Evolutionary conservation across 768 basidiomycete genomes (phyloP), one percentile per base, ranked within the genome.

Genomic region (Boletus sp.): DNA sequence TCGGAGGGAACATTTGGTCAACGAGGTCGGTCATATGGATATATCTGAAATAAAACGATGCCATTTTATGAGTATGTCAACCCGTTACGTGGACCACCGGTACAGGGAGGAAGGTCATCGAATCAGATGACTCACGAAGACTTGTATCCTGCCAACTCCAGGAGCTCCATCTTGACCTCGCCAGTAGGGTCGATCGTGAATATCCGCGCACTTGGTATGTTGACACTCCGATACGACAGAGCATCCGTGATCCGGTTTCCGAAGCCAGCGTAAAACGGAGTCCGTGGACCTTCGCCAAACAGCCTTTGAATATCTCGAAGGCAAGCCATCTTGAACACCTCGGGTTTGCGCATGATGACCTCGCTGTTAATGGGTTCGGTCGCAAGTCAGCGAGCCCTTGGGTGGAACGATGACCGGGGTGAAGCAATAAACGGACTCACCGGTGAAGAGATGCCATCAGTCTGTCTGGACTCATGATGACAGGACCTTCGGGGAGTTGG

Each of bases 251-350:
- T 98, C 35, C 96, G 84, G 68, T 99, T 99, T 7, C 97, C 97
- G 70, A 99, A 99, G 2, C 97, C 97, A 39, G 94, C 92, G 68
- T 95, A 98, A 76, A 98, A 99, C 0, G 94, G 89, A 61, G 83
- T 88, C 60, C 82, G 78, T 33, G 78, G 74, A 30, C 78, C 78
- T 37, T 86, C 83, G 6, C 90, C 90, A 67, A 98, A 99, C 7
- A 98, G 72, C 20, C 94, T 80, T 62, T 92, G 92, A 52, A 98
- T 96, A 74, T 98, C 97, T 42, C 94, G 83, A 56, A 98, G 75
- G 75, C 95, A 98, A 2, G 96, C 94, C 97, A 99, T 99, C 77
- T 99, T 99, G 83, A 99, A 99, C n/a, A 98, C 83, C 68, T 99
- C 97, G 0, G 97, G 97, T 72, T 98, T 98, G 37, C 95, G 88